A percentile compares a stretch with the other conserved stretches of the same genome.
Conservation (phyloP, 257 asterid genomes). For the Schizonepeta tenuifolia region DNA sequence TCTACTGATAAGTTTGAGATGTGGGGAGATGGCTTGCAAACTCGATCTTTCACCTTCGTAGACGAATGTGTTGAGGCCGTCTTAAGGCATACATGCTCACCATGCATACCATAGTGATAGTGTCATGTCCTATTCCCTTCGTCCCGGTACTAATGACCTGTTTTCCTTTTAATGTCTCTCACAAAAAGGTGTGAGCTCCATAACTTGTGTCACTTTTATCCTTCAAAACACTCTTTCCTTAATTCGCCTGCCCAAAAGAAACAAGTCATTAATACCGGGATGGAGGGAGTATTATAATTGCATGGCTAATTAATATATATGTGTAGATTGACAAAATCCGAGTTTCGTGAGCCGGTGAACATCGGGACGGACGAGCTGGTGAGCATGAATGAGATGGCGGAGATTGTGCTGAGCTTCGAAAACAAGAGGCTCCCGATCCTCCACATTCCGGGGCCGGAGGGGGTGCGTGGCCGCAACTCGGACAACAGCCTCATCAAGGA, state of each 20-base stretch:
- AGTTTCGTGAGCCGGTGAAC: constrained; percentile 88
- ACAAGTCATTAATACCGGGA: too few relatives aligned
- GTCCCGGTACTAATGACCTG: too few relatives aligned
- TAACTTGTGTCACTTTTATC: too few relatives aligned
- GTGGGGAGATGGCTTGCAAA: constrained; percentile 93
- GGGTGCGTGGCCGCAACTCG: constrained; percentile 84
- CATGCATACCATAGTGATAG: too few relatives aligned
- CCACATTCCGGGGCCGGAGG: constrained; percentile 89
- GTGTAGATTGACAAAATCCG: constrained; percentile 77
- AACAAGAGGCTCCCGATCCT: constrained; percentile 71
- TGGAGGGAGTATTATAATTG: too few relatives aligned
- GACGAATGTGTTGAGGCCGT: constrained; percentile 92
- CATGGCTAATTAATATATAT: not conserved
- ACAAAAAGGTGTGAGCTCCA: too few relatives aligned
- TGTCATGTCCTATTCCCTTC: too few relatives aligned
- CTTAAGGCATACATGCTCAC: constrained; percentile 47
- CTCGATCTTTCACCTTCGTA: constrained; percentile 82
- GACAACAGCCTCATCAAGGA: constrained; percentile 81
- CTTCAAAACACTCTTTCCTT: too few relatives aligned
- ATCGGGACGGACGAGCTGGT: constrained; percentile 95
- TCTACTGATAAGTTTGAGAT: constrained; percentile 75
- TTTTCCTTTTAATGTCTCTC: too few relatives aligned
- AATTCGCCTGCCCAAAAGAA: too few relatives aligned
- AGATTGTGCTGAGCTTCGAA: constrained; percentile 78
- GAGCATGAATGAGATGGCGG: constrained; percentile 97